Evolutionary conservation across 192 early-diverging fungal species (phyloP).

Genomic region (Phlyctochytrium bullatum): DNA sequence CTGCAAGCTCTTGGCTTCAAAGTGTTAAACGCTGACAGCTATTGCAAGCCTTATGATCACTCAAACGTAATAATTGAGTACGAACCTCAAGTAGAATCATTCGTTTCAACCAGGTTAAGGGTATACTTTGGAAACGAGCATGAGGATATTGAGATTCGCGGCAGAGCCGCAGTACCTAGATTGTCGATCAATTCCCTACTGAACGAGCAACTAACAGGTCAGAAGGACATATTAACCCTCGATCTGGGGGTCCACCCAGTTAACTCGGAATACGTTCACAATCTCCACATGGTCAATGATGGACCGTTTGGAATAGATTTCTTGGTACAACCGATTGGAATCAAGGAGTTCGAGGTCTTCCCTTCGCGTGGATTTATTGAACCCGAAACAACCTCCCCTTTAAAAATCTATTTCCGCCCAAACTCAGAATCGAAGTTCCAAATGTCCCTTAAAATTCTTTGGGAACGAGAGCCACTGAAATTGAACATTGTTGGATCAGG

Average conservation of each 20-base stretch:
- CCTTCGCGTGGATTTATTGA: conserved; percentile 57
- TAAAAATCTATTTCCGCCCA: conserved; percentile 52
- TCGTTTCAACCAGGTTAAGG: conserved; percentile 32
- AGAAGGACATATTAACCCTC: conserved; percentile 13
- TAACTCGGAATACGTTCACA: conserved; percentile 35
- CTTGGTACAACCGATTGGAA: conserved; percentile 54
- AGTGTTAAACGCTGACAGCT: conserved; percentile 48
- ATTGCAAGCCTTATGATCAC: conserved; percentile 40
- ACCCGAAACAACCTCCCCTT: conserved; percentile 29
- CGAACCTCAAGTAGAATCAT: conserved; percentile 31
- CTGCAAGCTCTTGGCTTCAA: conserved; percentile 35
- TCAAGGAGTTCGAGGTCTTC: conserved; percentile 51
- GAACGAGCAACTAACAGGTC: conserved; percentile 28
- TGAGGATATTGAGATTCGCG: conserved; percentile 51
- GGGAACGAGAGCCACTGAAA: conserved; percentile 52
- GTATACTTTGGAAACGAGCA: conserved; percentile 46
- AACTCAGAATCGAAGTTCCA: conserved; percentile 49
- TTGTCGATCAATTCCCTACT: conserved; percentile 32
- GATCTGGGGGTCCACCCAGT: conserved; percentile 60
- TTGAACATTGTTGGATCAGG: conserved; percentile 47
- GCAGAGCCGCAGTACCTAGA: conserved; percentile 35
- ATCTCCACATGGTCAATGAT: conserved; percentile 49
- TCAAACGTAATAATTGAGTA: conserved; percentile 46
- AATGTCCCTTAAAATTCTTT: conserved; percentile 48
- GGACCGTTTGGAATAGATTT: conserved; percentile 59